These are phyloP conservation scores for Podila minutissima DNA, from an alignment of 192 early-diverging fungal species.

Conservation along the genomic window DNA sequence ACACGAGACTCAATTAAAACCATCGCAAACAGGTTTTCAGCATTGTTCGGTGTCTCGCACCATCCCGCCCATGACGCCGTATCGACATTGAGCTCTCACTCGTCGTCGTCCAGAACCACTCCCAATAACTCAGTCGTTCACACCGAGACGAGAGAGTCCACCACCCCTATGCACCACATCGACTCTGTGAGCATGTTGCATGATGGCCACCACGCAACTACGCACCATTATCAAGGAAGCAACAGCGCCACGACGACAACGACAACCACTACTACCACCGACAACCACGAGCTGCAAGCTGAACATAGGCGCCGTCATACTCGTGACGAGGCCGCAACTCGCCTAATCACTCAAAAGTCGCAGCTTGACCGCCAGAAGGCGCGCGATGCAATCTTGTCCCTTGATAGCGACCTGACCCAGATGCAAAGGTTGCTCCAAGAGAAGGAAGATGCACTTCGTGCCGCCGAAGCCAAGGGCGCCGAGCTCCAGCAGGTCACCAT, in stretches of 20 bases:
- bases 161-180: slow-evolving; percentile 10
- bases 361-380: slow-evolving; percentile 20
- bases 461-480: slow-evolving; percentile 5
- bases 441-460: slow-evolving; percentile 24
- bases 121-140: not conserved
- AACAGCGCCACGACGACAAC: slow-evolving; percentile 13
- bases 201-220: not conserved
- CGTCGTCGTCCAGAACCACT: not conserved
- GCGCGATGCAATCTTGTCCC: slow-evolving; percentile 18
- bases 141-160: not conserved
- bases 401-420: slow-evolving; percentile 24
- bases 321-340: not conserved
- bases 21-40: too few species aligned
- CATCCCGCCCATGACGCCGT: not conserved
- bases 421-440: slow-evolving; percentile 24
- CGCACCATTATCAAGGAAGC: slow-evolving; percentile 8
- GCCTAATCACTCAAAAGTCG: slow-evolving; percentile 16
- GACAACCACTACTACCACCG: slow-evolving; percentile 5
- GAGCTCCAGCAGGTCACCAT: slow-evolving; percentile 20
- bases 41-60: too few species aligned
- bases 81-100: not conserved
- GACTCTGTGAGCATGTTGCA: not conserved
- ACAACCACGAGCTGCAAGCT: not conserved
- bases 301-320: not conserved
- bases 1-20: too few species aligned